Conservation (phyloP, 106 monocot species). For the Dioscorea zingiberensis region DNA sequence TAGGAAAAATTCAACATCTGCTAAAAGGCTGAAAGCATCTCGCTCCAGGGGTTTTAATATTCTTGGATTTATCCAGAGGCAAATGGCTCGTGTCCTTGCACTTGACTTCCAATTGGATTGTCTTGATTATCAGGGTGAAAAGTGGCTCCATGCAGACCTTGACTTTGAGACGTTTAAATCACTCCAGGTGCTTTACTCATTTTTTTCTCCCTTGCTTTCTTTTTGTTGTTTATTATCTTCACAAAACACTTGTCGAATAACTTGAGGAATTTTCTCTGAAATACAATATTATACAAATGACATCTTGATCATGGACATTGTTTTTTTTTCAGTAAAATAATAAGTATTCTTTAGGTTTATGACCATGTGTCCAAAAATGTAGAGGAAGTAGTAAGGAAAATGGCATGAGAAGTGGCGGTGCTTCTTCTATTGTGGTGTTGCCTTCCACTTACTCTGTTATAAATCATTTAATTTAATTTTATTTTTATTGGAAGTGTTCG, state of each 20-base stretch:
- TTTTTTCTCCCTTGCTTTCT: background rate
- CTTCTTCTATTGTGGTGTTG: too few relatives aligned
- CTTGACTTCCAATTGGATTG: constrained; percentile 92
- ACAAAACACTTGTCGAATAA: too few relatives aligned
- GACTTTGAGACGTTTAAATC: constrained; percentile 84
- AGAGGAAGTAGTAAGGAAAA: too few relatives aligned
- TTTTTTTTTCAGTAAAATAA: too few relatives aligned
- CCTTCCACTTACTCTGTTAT: too few relatives aligned
- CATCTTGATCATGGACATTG: too few relatives aligned
- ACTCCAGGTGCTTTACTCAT: constrained; percentile 57
- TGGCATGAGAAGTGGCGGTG: too few relatives aligned
- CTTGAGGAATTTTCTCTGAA: too few relatives aligned
- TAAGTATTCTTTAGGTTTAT: too few relatives aligned
- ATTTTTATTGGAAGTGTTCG: background rate
- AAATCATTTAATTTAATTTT: background rate
- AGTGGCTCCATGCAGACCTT: constrained; percentile 87
- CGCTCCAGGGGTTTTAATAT: constrained; percentile 71
- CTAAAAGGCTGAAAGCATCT: constrained; percentile 52
- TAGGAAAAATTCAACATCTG: constrained; percentile 26
- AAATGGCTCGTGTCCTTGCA: constrained; percentile 75
- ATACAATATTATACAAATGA: too few relatives aligned
- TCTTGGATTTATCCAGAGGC: constrained; percentile 86
- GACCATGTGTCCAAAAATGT: too few relatives aligned
- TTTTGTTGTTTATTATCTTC: too few relatives aligned
- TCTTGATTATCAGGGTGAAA: constrained; percentile 64